Conservation (phyloP, 2,329 filamentous ascomycete species). For the Nigrospora sphaerica region DNA sequence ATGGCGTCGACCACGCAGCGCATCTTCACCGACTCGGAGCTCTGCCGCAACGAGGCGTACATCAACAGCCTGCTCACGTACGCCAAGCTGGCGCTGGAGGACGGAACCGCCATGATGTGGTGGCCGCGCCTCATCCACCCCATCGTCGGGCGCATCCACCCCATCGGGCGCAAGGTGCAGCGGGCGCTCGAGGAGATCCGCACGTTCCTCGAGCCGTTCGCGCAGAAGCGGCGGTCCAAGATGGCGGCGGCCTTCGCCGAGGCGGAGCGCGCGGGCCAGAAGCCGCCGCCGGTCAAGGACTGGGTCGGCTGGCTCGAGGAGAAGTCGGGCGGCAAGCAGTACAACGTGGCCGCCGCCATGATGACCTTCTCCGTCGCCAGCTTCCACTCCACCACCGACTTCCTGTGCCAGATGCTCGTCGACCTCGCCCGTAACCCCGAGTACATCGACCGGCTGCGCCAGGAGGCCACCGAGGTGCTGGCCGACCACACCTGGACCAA, state of each 20-base stretch:
- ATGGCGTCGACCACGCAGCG: conserved; percentile 6
- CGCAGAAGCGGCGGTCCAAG: not conserved
- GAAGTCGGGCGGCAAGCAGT: not conserved
- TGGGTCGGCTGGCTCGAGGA: conserved; percentile 10
- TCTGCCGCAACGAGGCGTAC: conserved; percentile 10
- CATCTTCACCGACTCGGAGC: conserved; percentile 10
- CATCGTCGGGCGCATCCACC: conserved; percentile 10
- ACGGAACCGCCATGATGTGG: conserved; percentile 3
- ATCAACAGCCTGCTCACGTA: conserved; percentile 6
- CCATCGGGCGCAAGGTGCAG: conserved; percentile 6
- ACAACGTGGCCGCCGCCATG: conserved; percentile 6
- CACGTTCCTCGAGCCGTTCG: not conserved
- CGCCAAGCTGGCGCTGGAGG: conserved; percentile 1
- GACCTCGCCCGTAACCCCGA: conserved; percentile 11
- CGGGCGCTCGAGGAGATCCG: not conserved
- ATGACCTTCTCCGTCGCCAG: conserved; percentile 11
- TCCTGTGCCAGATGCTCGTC: conserved; percentile 9
- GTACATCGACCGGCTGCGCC: conserved; percentile 9
- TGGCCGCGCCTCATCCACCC: conserved; percentile 8
- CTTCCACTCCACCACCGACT: conserved; percentile 13
- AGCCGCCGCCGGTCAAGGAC: conserved; percentile 3
- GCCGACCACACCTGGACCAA: conserved; percentile 9
- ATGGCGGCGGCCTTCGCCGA: not conserved
- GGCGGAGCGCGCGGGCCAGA: not conserved
- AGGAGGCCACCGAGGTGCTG: conserved; percentile 12